Evolutionary conservation across 2,329 filamentous ascomycete genomes (phyloP).

Genomic region (Colletotrichum lentis): DNA sequence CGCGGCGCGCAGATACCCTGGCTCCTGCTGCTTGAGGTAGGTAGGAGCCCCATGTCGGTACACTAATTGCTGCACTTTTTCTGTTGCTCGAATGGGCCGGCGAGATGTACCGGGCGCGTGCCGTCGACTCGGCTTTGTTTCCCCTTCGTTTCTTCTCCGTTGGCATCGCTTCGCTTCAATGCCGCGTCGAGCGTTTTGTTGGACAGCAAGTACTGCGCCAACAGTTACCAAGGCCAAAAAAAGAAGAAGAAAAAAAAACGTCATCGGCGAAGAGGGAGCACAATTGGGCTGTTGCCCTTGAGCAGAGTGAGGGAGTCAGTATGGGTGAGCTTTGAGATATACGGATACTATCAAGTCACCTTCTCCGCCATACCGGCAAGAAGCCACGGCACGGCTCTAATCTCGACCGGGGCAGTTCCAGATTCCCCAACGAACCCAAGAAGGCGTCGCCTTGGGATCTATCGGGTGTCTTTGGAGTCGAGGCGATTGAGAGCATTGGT

Average conservation of each 20-base stretch:
- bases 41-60: not conserved
- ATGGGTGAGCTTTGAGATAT: not conserved
- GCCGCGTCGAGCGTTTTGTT: not conserved
- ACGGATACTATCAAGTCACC: not conserved
- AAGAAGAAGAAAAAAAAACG: slow-evolving; percentile 21
- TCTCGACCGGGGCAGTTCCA: slow-evolving; percentile 18
- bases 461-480: too few species aligned
- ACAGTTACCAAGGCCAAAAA: slow-evolving; percentile 5
- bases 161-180: not conserved
- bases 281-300: too few species aligned
- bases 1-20: slow-evolving; percentile 30
- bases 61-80: slow-evolving; percentile 1
- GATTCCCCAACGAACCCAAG: slow-evolving; percentile 5
- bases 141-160: slow-evolving; percentile 1
- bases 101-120: slow-evolving; percentile 16
- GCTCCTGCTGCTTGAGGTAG: not conserved
- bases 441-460: not conserved
- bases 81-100: slow-evolving; percentile 23
- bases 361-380: slow-evolving; percentile 27
- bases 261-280: not conserved
- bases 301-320: too few species aligned
- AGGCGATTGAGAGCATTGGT: not conserved
- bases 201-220: not conserved
- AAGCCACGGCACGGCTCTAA: slow-evolving; percentile 31
- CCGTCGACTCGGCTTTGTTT: not conserved